phyloP scores from a whole-genome alignment of 495 filamentous ascomycete species.

The Hyaloscypha bicolor region DNA sequence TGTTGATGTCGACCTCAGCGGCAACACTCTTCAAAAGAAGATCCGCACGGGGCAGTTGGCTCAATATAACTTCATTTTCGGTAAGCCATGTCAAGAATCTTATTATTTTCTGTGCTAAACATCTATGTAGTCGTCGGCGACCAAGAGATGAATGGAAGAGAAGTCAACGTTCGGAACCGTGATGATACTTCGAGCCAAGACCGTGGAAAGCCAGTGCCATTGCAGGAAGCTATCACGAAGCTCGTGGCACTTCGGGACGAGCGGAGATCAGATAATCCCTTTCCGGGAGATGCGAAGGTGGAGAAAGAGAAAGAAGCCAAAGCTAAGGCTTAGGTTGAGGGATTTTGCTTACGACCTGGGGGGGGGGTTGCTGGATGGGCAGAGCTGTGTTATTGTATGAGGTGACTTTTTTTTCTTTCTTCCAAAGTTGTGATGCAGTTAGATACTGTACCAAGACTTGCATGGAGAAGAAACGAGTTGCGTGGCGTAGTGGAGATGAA shows the following conservation, averaged over 20 bases:
- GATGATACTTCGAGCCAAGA: slow-evolving; percentile 85
- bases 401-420: not conserved
- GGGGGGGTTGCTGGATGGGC: not conserved
- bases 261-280: slow-evolving; percentile 56
- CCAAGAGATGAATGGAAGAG: slow-evolving; percentile 71
- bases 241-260: slow-evolving; percentile 70
- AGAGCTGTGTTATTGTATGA: not conserved
- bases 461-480: slow-evolving; percentile 10
- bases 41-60: slow-evolving; percentile 83
- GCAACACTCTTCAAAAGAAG: slow-evolving; percentile 96
- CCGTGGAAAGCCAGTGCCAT: slow-evolving; percentile 62
- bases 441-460: slow-evolving; percentile 16
- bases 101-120: not conserved
- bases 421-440: slow-evolving; percentile 15
- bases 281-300: slow-evolving; percentile 35
- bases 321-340: not conserved
- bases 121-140: slow-evolving; percentile 71
- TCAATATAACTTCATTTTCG: slow-evolving; percentile 92
- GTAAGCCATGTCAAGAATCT: slow-evolving; percentile 42
- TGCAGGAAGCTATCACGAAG: slow-evolving; percentile 79
- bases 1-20: slow-evolving; percentile 83
- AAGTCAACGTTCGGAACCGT: slow-evolving; percentile 88
- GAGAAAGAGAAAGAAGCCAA: slow-evolving; percentile 21
- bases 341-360: not conserved
- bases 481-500: slow-evolving; percentile 3